phyloP scores from a whole-genome alignment of 257 asterid species.

The Solanum peruvianum region DNA sequence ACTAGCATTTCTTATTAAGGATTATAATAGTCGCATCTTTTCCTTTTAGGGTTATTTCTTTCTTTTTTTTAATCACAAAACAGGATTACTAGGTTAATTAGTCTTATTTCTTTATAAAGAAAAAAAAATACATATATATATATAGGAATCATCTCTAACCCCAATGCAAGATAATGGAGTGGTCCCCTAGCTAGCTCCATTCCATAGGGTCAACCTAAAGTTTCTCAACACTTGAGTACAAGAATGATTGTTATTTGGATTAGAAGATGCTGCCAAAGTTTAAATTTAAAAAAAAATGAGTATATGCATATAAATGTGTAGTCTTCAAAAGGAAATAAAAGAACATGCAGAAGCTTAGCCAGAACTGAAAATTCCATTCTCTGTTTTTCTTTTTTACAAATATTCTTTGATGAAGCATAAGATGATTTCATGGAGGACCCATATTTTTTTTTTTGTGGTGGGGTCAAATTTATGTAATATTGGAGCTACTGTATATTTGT shows the following conservation, averaged over 20 bases:
- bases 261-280: not conserved
- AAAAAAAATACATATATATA: not conserved
- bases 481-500: not conserved
- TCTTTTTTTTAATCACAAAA: not conserved
- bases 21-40: not conserved
- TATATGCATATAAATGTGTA: not conserved
- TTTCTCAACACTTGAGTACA: not conserved
- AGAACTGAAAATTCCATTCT: not conserved
- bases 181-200: not conserved
- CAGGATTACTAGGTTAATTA: not conserved
- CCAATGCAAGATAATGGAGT: not conserved
- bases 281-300: too few relatives aligned
- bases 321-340: not conserved
- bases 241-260: not conserved
- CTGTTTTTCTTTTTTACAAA: not conserved
- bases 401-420: not conserved
- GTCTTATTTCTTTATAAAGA: not conserved
- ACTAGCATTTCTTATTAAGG: not conserved
- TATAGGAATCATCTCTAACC: not conserved
- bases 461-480: not conserved
- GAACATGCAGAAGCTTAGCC: not conserved
- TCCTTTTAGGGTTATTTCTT: not conserved
- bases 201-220: slow-evolving; percentile 2
- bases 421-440: not conserved
- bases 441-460: not conserved